Conservation (phyloP, 2,329 filamentous ascomycete species). For the Tetracladium maxilliforme region DNA sequence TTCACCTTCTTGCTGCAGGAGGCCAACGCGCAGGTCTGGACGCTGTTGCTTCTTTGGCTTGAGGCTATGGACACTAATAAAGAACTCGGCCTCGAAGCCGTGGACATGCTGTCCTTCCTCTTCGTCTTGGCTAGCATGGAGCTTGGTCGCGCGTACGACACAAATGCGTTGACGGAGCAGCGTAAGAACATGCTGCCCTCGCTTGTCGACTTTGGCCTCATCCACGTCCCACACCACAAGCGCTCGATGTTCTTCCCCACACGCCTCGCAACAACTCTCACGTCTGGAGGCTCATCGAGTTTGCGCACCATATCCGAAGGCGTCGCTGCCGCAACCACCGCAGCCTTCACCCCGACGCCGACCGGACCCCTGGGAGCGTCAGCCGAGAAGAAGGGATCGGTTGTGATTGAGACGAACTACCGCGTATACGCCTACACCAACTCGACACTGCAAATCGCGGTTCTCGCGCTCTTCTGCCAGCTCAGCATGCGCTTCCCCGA, state of each 20-base stretch:
- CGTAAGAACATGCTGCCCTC: conserved; percentile 83
- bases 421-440: conserved; percentile 93
- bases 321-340: conserved; percentile 49
- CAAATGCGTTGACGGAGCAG: conserved; percentile 63
- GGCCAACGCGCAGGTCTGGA: conserved; percentile 95
- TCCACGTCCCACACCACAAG: conserved; percentile 55
- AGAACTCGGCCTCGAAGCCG: conserved; percentile 64
- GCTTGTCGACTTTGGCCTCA: conserved; percentile 81
- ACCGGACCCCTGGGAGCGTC: conserved; percentile 7
- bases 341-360: conserved; percentile 13
- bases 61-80: conserved; percentile 48
- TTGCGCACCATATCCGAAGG: conserved; percentile 57
- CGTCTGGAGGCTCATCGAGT: conserved; percentile 54
- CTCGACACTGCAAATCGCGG: conserved; percentile 85
- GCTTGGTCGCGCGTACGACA: conserved; percentile 82
- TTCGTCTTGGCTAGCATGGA: conserved; percentile 92
- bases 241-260: conserved; percentile 70
- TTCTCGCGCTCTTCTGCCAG: conserved; percentile 78
- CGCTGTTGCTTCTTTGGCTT: conserved; percentile 82
- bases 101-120: conserved; percentile 90
- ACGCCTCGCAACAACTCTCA: conserved; percentile 84
- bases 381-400: conserved; percentile 52
- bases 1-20: conserved; percentile 94
- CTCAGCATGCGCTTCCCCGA: conserved; percentile 87
- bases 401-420: conserved; percentile 97